Evolutionary conservation across 345 rosid species (phyloP), one percentile per base, ranked within the genome.

Genomic region (Brassica rapa): DNA sequence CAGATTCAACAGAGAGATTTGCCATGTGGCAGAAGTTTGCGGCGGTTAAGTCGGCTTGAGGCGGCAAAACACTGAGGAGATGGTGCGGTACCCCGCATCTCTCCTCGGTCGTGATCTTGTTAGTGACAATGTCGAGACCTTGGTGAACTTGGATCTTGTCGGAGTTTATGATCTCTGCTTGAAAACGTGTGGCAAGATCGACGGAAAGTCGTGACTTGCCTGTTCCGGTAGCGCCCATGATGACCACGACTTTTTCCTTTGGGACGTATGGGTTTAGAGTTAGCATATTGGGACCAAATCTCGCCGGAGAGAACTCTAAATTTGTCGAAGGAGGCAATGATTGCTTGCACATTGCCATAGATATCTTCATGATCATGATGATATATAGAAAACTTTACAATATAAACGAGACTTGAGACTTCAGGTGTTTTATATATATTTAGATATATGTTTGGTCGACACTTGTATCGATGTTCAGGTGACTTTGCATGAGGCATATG

Each of bases 151-250:
- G 97, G 72, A 92, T 90, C 82, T 92, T 92, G 70, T 92, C 97
- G 1, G 97, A 88, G 49, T 90, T 92, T 11, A 90, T 84, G 64
- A 92, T 86, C 71, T 92, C 97, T 0, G 93, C 86, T 0, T 87
- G 89, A 68, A 86, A 86, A 56, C 82, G 85, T 64, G 83, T 77
- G 15, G 97, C 97, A 10, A 92, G 63, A 65, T 92, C 93, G n/a
- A 92, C 33, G 11, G 97, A 92, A 55, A 92, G 93, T 10, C 87
- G 77, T 32, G 97, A 89, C 62, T 91, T 91, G 10, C 97, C 94
- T 0, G 91, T 81, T 33, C 94, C 97, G 1, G 97, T 91, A 6
- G 89, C 89, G 23, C 97, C 97, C 85, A 89, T 79, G 29, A 88
- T 78, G 72, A 91, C 78, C 55, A 91, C 84, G 6, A 87, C 83